Percentiles rank a stretch among this genome's conserved stretches.
Evolutionary conservation across 73 alveolate species (phyloP).

Genomic region (Paramecium bursaria): DNA sequence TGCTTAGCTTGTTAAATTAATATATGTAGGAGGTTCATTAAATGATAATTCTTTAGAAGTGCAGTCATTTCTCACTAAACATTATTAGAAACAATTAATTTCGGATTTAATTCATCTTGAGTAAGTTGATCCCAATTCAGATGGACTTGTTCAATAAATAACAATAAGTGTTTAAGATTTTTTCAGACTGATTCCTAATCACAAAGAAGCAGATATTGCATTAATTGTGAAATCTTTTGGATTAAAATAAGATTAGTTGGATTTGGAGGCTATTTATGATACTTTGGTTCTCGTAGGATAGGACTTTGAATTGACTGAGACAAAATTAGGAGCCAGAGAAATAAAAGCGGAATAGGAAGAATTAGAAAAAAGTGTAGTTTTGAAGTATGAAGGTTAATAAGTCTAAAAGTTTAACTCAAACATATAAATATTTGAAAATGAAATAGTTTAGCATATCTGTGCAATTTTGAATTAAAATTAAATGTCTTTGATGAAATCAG

Average conservation of each 20-base stretch:
- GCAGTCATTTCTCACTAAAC: constrained; percentile 16
- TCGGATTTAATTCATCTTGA: constrained; percentile 10
- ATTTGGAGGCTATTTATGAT: constrained; percentile 47
- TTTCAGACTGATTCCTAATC: constrained; percentile 29
- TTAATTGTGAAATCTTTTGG: constrained; percentile 51
- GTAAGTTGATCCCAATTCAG: constrained; percentile 24
- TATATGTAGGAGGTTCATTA: constrained; percentile 41
- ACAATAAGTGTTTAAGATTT: constrained; percentile 33
- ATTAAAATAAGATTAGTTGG: constrained; percentile 42
- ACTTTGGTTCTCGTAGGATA: background rate
- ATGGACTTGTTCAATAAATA: constrained; percentile 38
- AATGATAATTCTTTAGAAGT: constrained; percentile 59
- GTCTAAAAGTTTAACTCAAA: background rate
- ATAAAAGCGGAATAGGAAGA: background rate
- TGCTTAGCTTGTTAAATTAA: constrained; percentile 3
- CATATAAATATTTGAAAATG: constrained; percentile 7
- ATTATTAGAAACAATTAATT: background rate
- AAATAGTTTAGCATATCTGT: constrained; percentile 17
- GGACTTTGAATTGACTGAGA: background rate
- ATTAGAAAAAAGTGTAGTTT: constrained; percentile 39
- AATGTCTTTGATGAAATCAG: constrained; percentile 56
- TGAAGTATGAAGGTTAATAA: background rate
- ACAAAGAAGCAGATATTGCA: constrained; percentile 51
- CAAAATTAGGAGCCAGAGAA: background rate
- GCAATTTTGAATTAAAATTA: constrained; percentile 53